Evolutionary conservation across 495 filamentous ascomycete species (phyloP).

Genomic region (Podospora australis): DNA sequence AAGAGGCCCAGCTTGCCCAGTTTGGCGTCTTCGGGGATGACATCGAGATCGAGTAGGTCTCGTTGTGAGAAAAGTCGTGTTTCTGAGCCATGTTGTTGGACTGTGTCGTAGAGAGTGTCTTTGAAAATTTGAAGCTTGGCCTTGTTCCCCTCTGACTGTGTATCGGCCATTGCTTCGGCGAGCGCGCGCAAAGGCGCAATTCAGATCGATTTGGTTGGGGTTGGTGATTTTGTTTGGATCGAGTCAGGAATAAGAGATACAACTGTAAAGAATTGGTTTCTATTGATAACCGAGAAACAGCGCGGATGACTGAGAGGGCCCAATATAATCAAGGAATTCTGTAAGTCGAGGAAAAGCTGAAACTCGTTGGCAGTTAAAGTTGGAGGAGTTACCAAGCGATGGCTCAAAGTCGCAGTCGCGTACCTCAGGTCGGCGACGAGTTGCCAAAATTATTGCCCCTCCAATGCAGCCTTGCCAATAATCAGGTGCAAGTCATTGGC

Average conservation of each 20-base stretch:
- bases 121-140: conserved; percentile 27
- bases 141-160: conserved; percentile 7
- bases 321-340: too few relatives aligned
- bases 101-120: conserved; percentile 28
- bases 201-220: neutral
- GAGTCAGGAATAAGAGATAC: neutral
- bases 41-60: conserved; percentile 54
- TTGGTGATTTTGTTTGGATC: neutral
- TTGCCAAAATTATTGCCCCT: conserved; percentile 18
- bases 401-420: too few relatives aligned
- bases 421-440: conserved; percentile 18
- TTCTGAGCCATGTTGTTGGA: conserved; percentile 29
- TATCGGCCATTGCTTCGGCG: conserved; percentile 13
- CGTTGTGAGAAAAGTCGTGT: conserved; percentile 58
- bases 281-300: too few relatives aligned
- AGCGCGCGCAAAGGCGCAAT: neutral
- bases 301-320: too few relatives aligned
- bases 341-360: too few relatives aligned
- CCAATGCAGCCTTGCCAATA: conserved; percentile 17
- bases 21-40: conserved; percentile 57
- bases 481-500: neutral
- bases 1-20: too few relatives aligned
- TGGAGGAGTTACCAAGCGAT: too few relatives aligned
- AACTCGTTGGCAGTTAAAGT: too few relatives aligned
- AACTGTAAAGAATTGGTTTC: neutral